Percentiles rank a stretch among this genome's conserved stretches.
phyloP scores from a whole-genome alignment of 2,329 filamentous ascomycete species.

The Aspergillus sp. region DNA sequence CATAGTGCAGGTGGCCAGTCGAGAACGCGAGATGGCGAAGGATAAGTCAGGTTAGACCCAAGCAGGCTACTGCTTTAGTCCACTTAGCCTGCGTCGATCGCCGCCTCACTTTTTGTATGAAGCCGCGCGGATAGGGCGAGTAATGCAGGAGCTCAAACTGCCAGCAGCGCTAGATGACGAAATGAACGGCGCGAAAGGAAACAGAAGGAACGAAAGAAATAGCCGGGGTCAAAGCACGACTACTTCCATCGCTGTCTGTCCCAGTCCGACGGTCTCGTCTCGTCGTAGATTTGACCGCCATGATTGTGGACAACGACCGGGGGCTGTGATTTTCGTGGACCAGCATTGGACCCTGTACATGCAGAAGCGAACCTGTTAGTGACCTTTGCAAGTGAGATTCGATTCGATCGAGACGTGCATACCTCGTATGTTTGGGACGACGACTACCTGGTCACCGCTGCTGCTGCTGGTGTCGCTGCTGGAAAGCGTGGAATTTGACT shows the following conservation, averaged over 20 bases:
- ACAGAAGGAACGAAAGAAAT: slow-evolving; percentile 8
- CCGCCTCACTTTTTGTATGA: slow-evolving; percentile 32
- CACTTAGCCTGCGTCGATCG: slow-evolving; percentile 25
- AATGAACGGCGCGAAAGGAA: slow-evolving; percentile 2
- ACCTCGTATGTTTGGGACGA: slow-evolving; percentile 37
- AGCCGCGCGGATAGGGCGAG: slow-evolving; percentile 30
- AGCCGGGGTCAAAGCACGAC: slow-evolving; percentile 8
- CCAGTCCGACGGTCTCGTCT: slow-evolving; percentile 43
- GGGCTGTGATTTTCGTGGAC: slow-evolving; percentile 35
- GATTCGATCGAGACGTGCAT: slow-evolving; percentile 22
- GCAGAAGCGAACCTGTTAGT: slow-evolving; percentile 20
- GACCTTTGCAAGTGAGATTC: slow-evolving; percentile 1
- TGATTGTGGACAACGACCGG: slow-evolving; percentile 42
- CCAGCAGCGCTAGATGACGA: slow-evolving; percentile 23
- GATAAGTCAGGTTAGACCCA: slow-evolving; percentile 15
- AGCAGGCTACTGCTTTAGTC: slow-evolving; percentile 3
- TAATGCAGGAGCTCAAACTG: slow-evolving; percentile 19
- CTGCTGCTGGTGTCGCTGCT: slow-evolving; percentile 30
- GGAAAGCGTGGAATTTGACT: slow-evolving; percentile 42
- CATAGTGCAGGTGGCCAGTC: slow-evolving; percentile 12
- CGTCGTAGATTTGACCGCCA: slow-evolving; percentile 42
- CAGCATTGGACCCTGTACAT: slow-evolving; percentile 36
- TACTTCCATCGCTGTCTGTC: slow-evolving; percentile 47
- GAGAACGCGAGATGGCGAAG: slow-evolving; percentile 19
- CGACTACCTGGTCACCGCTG: slow-evolving; percentile 34